These are phyloP conservation scores for Mycena indigotica DNA, from an alignment of 768 basidiomycete species.

Conservation along the genomic window DNA sequence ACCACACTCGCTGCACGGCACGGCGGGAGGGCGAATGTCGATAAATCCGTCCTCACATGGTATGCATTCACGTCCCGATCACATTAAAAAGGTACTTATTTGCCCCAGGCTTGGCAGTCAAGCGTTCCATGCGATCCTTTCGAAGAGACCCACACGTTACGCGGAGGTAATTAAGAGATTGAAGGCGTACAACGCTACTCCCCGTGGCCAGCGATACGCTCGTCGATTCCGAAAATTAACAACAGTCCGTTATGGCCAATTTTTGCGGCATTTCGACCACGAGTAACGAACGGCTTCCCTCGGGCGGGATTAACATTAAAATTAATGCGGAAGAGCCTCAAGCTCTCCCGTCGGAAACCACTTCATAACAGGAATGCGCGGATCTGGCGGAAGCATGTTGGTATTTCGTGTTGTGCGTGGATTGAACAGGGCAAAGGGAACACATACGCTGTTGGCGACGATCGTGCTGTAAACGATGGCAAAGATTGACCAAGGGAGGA, in stretches of 20 bases:
- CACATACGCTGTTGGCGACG: constrained; percentile 71
- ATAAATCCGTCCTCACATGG: constrained; percentile 62
- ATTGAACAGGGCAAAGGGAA: neutral
- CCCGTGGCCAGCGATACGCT: constrained; percentile 44
- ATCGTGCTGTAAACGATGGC: constrained; percentile 50
- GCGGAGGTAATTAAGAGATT: constrained; percentile 48
- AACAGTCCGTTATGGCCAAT: no score
- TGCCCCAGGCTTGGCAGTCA: neutral
- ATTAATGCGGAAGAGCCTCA: no score
- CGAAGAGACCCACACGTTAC: constrained; percentile 52
- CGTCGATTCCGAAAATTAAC: constrained; percentile 51
- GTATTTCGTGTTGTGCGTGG: neutral
- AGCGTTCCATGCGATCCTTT: constrained; percentile 6
- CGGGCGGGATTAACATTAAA: no score
- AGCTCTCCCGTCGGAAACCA: no score
- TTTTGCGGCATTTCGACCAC: no score
- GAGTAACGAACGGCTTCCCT: no score
- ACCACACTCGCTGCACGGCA: constrained; percentile 42
- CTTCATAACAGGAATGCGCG: neutral
- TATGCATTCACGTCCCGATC: constrained; percentile 32
- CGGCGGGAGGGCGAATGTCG: constrained; percentile 45
- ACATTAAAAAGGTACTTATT: neutral
- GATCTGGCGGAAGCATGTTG: neutral
- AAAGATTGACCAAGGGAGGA: neutral
- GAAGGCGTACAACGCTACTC: constrained; percentile 49